Conservation (phyloP, 2,329 filamentous ascomycete species). For the Coniochaeta pulveracea region DNA sequence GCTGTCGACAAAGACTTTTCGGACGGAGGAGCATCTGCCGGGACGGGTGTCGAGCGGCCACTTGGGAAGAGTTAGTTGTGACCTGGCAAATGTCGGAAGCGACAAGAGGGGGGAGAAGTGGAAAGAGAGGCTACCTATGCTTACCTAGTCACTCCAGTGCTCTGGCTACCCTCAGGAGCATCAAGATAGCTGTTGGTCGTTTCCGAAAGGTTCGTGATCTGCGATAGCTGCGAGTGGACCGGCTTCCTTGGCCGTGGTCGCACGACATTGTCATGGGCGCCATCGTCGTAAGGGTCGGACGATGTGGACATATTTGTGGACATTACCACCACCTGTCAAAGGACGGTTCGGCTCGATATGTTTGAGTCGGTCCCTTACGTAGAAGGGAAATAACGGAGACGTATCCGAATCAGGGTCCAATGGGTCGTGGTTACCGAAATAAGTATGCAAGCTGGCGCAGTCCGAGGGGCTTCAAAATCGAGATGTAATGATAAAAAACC, state of each 20-base stretch:
- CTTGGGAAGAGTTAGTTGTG: slow-evolving; percentile 28
- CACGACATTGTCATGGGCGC: slow-evolving; percentile 1
- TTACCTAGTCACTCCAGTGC: slow-evolving; percentile 35
- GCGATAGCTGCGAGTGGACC: slow-evolving; percentile 33
- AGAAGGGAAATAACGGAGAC: no score
- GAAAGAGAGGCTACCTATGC: slow-evolving; percentile 4
- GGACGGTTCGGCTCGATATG: not conserved
- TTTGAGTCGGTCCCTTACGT: no score
- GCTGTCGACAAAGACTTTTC: slow-evolving; percentile 76
- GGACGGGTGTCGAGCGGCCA: slow-evolving; percentile 72
- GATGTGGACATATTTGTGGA: slow-evolving; percentile 1
- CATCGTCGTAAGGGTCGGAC: not conserved
- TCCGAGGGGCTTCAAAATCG: not conserved
- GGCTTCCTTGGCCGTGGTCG: slow-evolving; percentile 39
- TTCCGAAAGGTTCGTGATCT: slow-evolving; percentile 25
- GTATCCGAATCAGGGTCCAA: no score
- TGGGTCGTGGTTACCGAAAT: no score
- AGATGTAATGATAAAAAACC: not conserved
- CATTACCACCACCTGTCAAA: not conserved
- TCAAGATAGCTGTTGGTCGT: slow-evolving; percentile 24
- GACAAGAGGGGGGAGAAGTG: not conserved
- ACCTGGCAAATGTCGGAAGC: slow-evolving; percentile 2
- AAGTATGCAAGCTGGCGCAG: not conserved
- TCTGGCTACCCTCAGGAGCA: slow-evolving; percentile 19
- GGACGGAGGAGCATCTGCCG: slow-evolving; percentile 87